Evolutionary conservation across 345 rosid species (phyloP).

Genomic region (Corymbia maculata): DNA sequence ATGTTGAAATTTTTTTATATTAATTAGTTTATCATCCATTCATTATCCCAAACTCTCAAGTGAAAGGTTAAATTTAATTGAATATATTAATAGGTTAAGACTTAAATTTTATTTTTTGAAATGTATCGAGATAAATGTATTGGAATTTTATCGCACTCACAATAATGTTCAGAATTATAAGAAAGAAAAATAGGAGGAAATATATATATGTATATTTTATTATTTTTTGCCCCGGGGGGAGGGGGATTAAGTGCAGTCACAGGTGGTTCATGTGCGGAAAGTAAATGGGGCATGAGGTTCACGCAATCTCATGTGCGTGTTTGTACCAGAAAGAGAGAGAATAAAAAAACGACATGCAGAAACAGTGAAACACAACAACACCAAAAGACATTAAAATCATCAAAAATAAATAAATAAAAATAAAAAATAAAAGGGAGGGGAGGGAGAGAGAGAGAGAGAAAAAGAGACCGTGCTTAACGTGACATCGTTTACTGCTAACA

Average conservation of each 20-base stretch:
- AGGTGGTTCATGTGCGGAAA: background rate
- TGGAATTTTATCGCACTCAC: background rate
- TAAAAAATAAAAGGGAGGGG: background rate
- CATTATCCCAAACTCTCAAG: accelerated
- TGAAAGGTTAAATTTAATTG: background rate
- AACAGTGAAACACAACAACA: background rate
- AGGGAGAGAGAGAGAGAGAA: background rate
- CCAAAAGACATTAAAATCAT: background rate
- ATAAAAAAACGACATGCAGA: background rate
- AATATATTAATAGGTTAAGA: accelerated
- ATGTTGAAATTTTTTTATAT: background rate
- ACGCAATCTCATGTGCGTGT: background rate
- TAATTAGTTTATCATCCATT: background rate
- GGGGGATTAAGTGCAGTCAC: background rate
- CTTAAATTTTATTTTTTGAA: background rate
- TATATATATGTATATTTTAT: no score
- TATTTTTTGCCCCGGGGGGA: background rate
- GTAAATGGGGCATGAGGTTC: background rate
- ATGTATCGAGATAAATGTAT: accelerated
- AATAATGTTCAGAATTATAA: background rate
- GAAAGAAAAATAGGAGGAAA: no score
- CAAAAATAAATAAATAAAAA: background rate
- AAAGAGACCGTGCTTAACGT: background rate
- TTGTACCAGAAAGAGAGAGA: background rate
- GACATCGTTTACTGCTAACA: background rate